phyloP scores from a whole-genome alignment of 2,329 filamentous ascomycete genomes.

The Hypoxylon sp. region DNA sequence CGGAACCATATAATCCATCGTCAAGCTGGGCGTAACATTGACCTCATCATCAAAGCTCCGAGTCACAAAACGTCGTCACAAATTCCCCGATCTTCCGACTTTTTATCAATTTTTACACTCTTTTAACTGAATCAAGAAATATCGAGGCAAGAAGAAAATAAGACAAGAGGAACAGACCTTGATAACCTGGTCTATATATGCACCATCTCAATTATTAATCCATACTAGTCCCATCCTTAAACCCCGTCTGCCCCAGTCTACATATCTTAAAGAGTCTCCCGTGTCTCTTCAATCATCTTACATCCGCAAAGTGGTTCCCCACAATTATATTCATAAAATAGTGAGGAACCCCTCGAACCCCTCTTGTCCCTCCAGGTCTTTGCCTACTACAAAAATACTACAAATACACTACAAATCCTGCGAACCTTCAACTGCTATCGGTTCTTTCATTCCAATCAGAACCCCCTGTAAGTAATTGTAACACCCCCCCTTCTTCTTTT shows the following conservation, averaged over 20 bases:
- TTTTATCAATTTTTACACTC: constrained; percentile 15
- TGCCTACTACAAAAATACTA: neutral
- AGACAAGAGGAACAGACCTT: neutral
- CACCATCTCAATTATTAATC: constrained; percentile 28
- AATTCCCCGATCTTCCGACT: constrained; percentile 38
- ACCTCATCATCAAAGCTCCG: constrained; percentile 42
- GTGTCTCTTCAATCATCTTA: constrained; percentile 23
- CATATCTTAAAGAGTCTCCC: constrained; percentile 3
- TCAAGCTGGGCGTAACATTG: constrained; percentile 34
- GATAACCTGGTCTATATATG: constrained; percentile 10
- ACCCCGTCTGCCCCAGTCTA: neutral
- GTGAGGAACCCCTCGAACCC: constrained; percentile 34
- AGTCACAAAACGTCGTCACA: constrained; percentile 32
- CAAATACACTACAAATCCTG: neutral
- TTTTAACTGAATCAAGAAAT: constrained; percentile 8
- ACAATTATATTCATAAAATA: constrained; percentile 43
- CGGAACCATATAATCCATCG: constrained; percentile 20
- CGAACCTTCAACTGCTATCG: constrained; percentile 45
- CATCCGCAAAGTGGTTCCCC: constrained; percentile 27
- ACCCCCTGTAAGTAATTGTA: constrained; percentile 31
- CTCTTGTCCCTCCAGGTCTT: constrained; percentile 30
- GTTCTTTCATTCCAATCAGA: constrained; percentile 42
- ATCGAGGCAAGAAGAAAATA: constrained; percentile 6
- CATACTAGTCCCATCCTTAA: constrained; percentile 13
- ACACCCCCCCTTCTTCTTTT: constrained; percentile 27